Evolutionary conservation across 352 stramenopile genomes (phyloP).

Genomic region (Globisporangium middletonii): DNA sequence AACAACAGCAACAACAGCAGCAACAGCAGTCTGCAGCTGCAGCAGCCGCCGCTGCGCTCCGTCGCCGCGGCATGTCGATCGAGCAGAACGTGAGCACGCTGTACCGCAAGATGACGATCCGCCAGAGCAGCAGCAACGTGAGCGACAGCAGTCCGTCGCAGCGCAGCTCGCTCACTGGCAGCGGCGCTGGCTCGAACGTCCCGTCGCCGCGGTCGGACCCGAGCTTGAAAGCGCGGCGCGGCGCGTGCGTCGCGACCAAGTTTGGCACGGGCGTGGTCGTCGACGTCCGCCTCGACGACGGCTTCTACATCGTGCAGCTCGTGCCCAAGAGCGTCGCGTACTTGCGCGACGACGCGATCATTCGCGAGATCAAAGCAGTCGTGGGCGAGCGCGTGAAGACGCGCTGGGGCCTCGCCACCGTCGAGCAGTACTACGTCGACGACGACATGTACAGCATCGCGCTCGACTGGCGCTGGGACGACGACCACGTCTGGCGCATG

Average conservation of each 20-base stretch:
- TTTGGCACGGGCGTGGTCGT: slow-evolving; percentile 74
- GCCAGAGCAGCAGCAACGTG: slow-evolving; percentile 33
- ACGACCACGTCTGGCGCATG: slow-evolving; percentile 86
- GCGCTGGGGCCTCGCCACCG: slow-evolving; percentile 74
- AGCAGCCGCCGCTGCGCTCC: slow-evolving; percentile 20
- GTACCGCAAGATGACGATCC: slow-evolving; percentile 48
- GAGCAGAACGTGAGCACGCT: slow-evolving; percentile 45
- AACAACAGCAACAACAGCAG: slow-evolving; percentile 6
- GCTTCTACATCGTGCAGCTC: slow-evolving; percentile 72
- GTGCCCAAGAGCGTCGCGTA: slow-evolving; percentile 69
- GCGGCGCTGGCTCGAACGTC: slow-evolving; percentile 6
- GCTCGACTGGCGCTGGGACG: slow-evolving; percentile 84
- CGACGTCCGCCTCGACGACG: slow-evolving; percentile 62
- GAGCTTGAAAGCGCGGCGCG: slow-evolving; percentile 37
- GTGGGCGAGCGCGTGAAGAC: slow-evolving; percentile 82
- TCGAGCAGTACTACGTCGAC: slow-evolving; percentile 83
- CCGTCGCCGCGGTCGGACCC: slow-evolving; percentile 27
- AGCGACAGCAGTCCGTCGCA: slow-evolving; percentile 11
- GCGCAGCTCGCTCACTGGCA: slow-evolving; percentile 21
- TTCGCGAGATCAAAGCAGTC: slow-evolving; percentile 80
- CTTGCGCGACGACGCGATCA: slow-evolving; percentile 55
- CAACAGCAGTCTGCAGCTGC: slow-evolving; percentile 24
- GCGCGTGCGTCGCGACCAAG: slow-evolving; percentile 63
- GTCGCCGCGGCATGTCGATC: slow-evolving; percentile 43
- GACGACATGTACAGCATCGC: slow-evolving; percentile 88